phyloP scores from a whole-genome alignment of 2,329 filamentous ascomycete species.

The Hypoxylon sp. region DNA sequence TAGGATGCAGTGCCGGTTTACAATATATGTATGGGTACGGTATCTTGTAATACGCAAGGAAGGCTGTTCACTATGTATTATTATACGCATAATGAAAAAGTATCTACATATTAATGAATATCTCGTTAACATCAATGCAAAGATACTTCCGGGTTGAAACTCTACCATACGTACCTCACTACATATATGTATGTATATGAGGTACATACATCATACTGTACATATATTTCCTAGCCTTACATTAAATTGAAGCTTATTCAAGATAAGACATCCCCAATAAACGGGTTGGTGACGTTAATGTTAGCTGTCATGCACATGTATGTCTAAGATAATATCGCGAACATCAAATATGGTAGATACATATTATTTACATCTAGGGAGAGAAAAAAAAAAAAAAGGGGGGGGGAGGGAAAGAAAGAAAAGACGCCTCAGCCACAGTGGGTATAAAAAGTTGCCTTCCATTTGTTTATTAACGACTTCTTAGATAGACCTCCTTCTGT shows the following conservation, averaged over 20 bases:
- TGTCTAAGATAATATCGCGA: background rate
- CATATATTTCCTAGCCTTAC: conserved; percentile 11
- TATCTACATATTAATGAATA: too few species aligned
- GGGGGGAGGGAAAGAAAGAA: background rate
- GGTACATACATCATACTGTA: too few species aligned
- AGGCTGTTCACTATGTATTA: background rate
- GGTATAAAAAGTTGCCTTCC: background rate
- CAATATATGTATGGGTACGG: background rate
- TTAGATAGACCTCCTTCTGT: background rate
- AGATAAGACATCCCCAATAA: conserved; percentile 14
- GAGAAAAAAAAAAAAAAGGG: too few species aligned
- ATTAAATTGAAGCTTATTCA: conserved; percentile 28
- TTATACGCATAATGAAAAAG: background rate
- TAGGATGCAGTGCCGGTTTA: background rate
- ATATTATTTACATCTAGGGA: too few species aligned
- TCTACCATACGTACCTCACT: too few species aligned
- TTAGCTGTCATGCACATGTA: background rate
- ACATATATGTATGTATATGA: too few species aligned
- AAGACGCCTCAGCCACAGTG: conserved; percentile 15
- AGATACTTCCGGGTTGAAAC: background rate
- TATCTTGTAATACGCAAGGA: background rate
- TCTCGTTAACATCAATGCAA: background rate
- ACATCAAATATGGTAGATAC: background rate
- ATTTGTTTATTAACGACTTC: background rate
- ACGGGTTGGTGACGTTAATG: background rate